Evolutionary conservation across 2,329 filamentous ascomycete genomes (phyloP), one percentile per base, ranked within the genome.

Genomic region (Hypomyces rosellus): DNA sequence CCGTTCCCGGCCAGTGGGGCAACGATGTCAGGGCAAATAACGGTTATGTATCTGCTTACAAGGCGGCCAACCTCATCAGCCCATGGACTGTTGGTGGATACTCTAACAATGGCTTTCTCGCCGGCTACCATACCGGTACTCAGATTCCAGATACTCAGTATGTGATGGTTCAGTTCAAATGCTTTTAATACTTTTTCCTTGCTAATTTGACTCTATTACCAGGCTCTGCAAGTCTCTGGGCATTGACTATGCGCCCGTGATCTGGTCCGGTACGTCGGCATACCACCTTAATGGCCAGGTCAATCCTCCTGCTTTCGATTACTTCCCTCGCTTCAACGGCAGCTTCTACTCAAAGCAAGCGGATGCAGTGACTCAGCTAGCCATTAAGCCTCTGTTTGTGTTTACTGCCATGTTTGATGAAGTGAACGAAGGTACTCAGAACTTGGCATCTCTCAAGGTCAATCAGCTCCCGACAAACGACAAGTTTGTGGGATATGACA

Each of bases 341-440:
- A 40, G 42, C 13, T 50, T 50, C 16, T 46, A 34, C 25, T 41
- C 48, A 1, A 43, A 42, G 18, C 48, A 50, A 13, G 48, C 48
- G 1, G 48, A 50, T 36, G 48, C 48, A 15, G 36, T 50, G 14
- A 50, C 48, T n/a, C 41, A 42, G 36, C 39, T 50, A 43, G 42
- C 42, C 36, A 30, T 46, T 14, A 50, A 50, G 42, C 48, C 48
- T 16, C 37, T 50, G 0, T 50, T 50, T 43, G 46, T 50, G 42
- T 50, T 50, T 30, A 50, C 38, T 15, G 48, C 48, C 48, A 50
- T 50, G 48, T 50, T 45, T 34, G 48, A 50, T n/a, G 48, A 50
- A n/a, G 42, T 45, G 36, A 50, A 50, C 22, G 48, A 50, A 41
- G 48, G 48, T 1, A 50, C 48, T 4, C 48, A 50, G 33, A 50